Evolutionary conservation across 1,139 yeast genomes (phyloP).

Genomic region (Candida smagusa): DNA sequence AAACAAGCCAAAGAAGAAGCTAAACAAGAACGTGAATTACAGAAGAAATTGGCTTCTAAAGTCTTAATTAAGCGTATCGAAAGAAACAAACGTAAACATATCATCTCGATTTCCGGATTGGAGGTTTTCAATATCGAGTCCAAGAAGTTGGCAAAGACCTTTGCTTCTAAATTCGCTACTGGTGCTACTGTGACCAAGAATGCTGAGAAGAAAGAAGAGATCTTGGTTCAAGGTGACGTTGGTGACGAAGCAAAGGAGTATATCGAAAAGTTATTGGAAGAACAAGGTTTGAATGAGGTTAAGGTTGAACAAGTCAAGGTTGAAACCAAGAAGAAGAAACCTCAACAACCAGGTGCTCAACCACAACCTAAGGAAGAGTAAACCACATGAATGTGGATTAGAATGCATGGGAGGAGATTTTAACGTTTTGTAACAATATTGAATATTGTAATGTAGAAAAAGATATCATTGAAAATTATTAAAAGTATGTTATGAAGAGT

Average conservation of each 20-base stretch:
- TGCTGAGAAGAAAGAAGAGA: slow-evolving; percentile 89
- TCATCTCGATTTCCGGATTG: slow-evolving; percentile 81
- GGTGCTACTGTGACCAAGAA: slow-evolving; percentile 95
- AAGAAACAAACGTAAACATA: slow-evolving; percentile 85
- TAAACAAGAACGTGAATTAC: slow-evolving; percentile 80
- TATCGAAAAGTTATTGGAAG: slow-evolving; percentile 66
- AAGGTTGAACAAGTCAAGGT: slow-evolving; percentile 86
- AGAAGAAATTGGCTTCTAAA: slow-evolving; percentile 73
- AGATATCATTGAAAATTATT: too few relatives aligned
- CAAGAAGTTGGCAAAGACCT: slow-evolving; percentile 87
- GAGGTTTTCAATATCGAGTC: slow-evolving; percentile 87
- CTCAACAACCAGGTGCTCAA: slow-evolving; percentile 14
- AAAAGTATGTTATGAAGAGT: too few relatives aligned
- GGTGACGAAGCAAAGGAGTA: slow-evolving; percentile 86
- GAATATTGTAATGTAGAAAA: too few relatives aligned
- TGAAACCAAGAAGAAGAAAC: slow-evolving; percentile 67
- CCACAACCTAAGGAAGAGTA: slow-evolving; percentile 2
- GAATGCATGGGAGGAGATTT: too few relatives aligned
- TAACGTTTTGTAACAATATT: too few relatives aligned
- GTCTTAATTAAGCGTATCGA: slow-evolving; percentile 84
- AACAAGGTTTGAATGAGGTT: slow-evolving; percentile 78
- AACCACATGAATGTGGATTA: neutral
- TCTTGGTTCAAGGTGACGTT: slow-evolving; percentile 92
- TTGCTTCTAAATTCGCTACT: slow-evolving; percentile 93
- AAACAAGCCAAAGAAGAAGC: slow-evolving; percentile 88